Evolutionary conservation across 805 yeast genomes (phyloP), one percentile per base, ranked within the genome.

Genomic region (Candida adriatica): DNA sequence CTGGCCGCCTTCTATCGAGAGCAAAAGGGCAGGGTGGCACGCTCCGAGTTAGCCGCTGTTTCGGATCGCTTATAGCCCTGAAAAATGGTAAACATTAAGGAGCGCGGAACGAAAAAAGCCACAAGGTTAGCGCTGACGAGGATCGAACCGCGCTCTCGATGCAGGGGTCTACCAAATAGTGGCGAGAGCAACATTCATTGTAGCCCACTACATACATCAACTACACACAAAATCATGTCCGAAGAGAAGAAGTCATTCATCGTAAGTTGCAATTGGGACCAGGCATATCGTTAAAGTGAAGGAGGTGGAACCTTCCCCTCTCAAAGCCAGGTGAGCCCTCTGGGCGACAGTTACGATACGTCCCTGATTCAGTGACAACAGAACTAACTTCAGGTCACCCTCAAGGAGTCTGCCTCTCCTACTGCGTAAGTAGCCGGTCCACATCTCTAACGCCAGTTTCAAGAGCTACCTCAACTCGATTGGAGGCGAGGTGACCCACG

Each of bases 401-500:
- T 63, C 17, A 62, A 62, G 44, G 67, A 63, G 43, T 34, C 39
- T 16, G 55, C 55, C 27, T 30, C 21, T 35, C 37, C 39, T 17
- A 55, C 18, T 53, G 49, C 31, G 61, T 62, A 30, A 53, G 59
- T 28, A 23, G 9, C 10, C 9, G 8, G 16, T 10, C 19, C 13
- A 8, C 10, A 10, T 13, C 6, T 11, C 13, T 8, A 27, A 8
- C 6, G 24, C 26, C 46, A 65, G 68, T 31, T 49, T 77, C 58
- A 75, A 79, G 49, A 58, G 64, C 31, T 61, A 65, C 35, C 54
- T 77, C 38, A 28, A 50, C 18, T 64, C 68, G 21, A 46, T 73
- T 31, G 85, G 85, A 24, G 86, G 84, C 31, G 64, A 62, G 32
- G 66, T 79, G 50, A 68, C 70, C 30, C 73, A 69, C 40, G 83